A percentile compares a stretch with the other conserved stretches of the same genome.
Conservation (phyloP, 768 basidiomycete species). For the Suillus spraguei region DNA sequence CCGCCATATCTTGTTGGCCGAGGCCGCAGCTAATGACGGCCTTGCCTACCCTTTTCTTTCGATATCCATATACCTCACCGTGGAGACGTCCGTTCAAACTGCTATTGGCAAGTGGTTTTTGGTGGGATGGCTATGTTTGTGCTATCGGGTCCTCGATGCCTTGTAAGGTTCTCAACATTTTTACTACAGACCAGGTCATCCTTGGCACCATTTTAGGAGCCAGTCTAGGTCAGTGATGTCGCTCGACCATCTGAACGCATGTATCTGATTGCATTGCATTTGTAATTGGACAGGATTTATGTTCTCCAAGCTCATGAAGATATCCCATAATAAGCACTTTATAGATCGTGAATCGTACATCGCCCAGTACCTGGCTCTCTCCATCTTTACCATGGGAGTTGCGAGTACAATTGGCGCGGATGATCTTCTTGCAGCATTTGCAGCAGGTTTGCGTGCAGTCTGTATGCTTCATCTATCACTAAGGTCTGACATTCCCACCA, state of each 20-base stretch:
- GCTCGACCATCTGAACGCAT: neutral
- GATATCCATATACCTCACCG: constrained; percentile 81
- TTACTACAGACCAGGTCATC: constrained; percentile 69
- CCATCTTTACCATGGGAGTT: constrained; percentile 75
- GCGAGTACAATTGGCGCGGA: constrained; percentile 82
- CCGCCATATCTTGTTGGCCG: constrained; percentile 80
- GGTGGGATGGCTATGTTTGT: constrained; percentile 79
- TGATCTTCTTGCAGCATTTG: constrained; percentile 89
- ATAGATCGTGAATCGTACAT: constrained; percentile 86
- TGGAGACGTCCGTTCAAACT: constrained; percentile 60
- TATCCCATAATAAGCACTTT: constrained; percentile 58
- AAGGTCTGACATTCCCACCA: constrained; percentile 34
- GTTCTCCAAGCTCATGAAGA: constrained; percentile 75
- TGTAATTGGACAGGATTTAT: constrained; percentile 44
- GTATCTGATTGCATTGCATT: neutral
- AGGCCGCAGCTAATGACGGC: constrained; percentile 95
- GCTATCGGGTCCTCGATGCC: neutral
- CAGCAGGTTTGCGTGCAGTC: constrained; percentile 52
- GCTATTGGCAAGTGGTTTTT: constrained; percentile 88
- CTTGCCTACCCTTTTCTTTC: constrained; percentile 92
- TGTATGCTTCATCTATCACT: neutral
- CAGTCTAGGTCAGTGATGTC: constrained; percentile 39
- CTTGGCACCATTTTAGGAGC: constrained; percentile 79
- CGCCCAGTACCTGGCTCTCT: constrained; percentile 77
- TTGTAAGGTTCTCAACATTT: constrained; percentile 10